Evolutionary conservation across 306 rosid species (phyloP), one percentile per base, ranked within the genome.

Genomic region (Adenanthera pavonina): DNA sequence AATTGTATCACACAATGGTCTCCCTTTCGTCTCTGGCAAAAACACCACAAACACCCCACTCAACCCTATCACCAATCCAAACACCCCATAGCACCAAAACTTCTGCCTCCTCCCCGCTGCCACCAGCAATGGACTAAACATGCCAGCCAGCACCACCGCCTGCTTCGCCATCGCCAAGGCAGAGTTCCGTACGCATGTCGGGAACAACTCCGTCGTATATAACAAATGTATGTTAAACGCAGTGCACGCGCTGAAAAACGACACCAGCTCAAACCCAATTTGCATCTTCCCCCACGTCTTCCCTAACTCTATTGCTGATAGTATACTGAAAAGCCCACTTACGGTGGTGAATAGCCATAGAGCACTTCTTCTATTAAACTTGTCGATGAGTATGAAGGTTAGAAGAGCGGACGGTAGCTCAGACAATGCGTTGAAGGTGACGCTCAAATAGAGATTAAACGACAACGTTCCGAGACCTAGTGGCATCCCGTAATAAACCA

Each of bases 401-500:
- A 88, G 3, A 46, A 92, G 30, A 0, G 93, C 67, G 0, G 95
- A 44, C 0, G 95, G 97, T 5, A 92, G 7, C 68, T 92, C 97
- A 0, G 93, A 86, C 10, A 92, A 51, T 3, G 97, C 94, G 59
- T 92, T 92, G 7, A 92, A 60, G 1, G 89, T 72, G 8, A 89
- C 90, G 13, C 97, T 82, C 35, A 91, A 20, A 84, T 92, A 91
- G 48, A 91, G 83, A 41, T 91, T 78, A 60, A 84, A 85, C 5
- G 81, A 19, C 79, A 89, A 43, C 72, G 57, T 84, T 30, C 88
- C 95, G 15, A 92, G 86, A 1, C 90, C 91, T 16, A 89, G 65
- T 9, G 97, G 94, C 92, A 92, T 92, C 5, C 93, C 95, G 16
- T 89, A 88, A 30, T 92, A 91, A 0, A 87, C 91, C 82, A 91